phyloP scores from a whole-genome alignment of 208 protist species.

The Crithidia expoeki region DNA sequence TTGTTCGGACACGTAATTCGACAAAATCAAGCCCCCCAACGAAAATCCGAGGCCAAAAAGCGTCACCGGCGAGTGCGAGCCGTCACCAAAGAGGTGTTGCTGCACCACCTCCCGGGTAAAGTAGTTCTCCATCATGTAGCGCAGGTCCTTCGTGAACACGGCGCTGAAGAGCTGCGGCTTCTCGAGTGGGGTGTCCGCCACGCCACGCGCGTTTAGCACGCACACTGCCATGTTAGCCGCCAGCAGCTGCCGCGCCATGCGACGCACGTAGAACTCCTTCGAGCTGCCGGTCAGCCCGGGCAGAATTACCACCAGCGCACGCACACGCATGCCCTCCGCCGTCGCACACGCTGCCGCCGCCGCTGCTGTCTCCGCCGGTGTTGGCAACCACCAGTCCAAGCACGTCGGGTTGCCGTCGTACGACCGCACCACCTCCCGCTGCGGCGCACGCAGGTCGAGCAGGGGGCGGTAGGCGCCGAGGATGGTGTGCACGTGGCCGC shows the following conservation, averaged over 20 bases:
- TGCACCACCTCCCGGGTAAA: constrained; percentile 33
- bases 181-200: constrained; percentile 60
- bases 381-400: constrained; percentile 56
- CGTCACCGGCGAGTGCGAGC: constrained; percentile 25
- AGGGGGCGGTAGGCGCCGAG: constrained; percentile 45
- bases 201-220: constrained; percentile 71
- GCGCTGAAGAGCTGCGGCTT: constrained; percentile 59
- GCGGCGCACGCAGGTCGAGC: constrained; percentile 22
- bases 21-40: constrained; percentile 62
- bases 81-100: constrained; percentile 14
- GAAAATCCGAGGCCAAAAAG: constrained; percentile 70
- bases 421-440: constrained; percentile 41
- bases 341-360: constrained; percentile 5
- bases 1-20: constrained; percentile 67
- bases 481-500: constrained; percentile 64
- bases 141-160: constrained; percentile 65
- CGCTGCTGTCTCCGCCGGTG: constrained; percentile 16
- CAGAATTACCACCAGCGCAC: constrained; percentile 59
- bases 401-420: constrained; percentile 67
- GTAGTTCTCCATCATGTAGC: constrained; percentile 43
- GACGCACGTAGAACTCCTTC: constrained; percentile 56
- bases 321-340: constrained; percentile 9
- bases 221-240: constrained; percentile 28
- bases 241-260: constrained; percentile 41
- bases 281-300: constrained; percentile 65